phyloP scores from a whole-genome alignment of 257 asterid species.

The Coffea canephora region DNA sequence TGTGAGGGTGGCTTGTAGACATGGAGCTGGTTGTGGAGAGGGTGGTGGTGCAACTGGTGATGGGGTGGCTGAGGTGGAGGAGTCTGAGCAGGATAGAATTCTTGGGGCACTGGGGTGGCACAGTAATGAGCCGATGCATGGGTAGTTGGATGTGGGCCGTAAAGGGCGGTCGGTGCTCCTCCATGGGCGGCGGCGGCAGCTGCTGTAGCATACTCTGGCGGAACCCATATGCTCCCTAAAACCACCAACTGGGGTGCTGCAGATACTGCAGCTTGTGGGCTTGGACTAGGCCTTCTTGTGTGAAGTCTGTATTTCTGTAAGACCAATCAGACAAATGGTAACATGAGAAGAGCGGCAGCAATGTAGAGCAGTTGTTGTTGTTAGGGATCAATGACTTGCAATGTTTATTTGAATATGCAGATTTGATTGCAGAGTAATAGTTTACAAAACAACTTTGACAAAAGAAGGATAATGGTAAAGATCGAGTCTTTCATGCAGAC shows the following conservation, averaged over 20 bases:
- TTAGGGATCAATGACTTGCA: constrained; percentile 4
- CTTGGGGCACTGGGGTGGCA: constrained; percentile 43
- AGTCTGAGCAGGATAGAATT: constrained; percentile 51
- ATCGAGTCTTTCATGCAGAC: constrained; percentile 23
- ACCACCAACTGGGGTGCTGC: constrained; percentile 72
- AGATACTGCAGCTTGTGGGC: constrained; percentile 62
- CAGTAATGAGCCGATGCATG: constrained; percentile 46
- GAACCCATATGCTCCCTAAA: constrained; percentile 95
- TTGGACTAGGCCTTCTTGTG: constrained; percentile 96
- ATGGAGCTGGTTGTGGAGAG: constrained; percentile 57
- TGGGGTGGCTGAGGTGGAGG: constrained; percentile 37
- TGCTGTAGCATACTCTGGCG: constrained; percentile 73
- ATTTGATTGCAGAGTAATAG: neutral
- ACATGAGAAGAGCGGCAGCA: constrained; percentile 2
- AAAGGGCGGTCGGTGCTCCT: constrained; percentile 47
- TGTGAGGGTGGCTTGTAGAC: constrained; percentile 50
- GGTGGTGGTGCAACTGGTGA: constrained; percentile 51
- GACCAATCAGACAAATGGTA: neutral
- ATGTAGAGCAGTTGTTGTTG: constrained; percentile 2
- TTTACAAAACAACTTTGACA: constrained; percentile 9
- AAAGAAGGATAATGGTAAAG: constrained; percentile 2
- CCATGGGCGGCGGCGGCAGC: constrained; percentile 60
- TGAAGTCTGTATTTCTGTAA: constrained; percentile 90
- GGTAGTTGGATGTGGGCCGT: constrained; percentile 56
- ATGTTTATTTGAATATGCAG: constrained; percentile 7